Evolutionary conservation across 345 rosid genomes (phyloP).

Genomic region (Nephelium lappaceum): DNA sequence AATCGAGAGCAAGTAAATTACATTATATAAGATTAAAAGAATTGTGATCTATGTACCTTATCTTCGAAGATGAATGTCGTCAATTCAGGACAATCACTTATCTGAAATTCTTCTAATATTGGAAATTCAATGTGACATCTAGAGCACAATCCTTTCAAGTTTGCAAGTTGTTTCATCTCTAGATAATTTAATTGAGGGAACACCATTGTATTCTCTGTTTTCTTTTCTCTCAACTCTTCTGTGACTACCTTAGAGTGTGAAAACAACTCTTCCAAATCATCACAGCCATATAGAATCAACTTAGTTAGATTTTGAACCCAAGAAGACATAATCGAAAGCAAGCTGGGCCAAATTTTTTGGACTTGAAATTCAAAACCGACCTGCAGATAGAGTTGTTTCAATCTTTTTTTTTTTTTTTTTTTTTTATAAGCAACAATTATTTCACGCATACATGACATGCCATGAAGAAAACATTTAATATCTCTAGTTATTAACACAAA

Average conservation of each 20-base stretch:
- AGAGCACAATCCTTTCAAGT: no score
- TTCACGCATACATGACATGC: no score
- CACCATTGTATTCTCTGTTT: neutral
- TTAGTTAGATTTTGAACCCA: neutral
- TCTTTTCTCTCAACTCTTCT: neutral
- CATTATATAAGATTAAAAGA: no score
- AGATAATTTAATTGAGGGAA: no score
- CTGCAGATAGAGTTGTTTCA: no score
- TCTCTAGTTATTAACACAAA: no score
- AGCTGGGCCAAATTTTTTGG: slow-evolving; percentile 15
- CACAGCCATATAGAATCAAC: neutral
- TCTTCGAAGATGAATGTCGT: slow-evolving; percentile 1
- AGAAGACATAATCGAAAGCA: neutral
- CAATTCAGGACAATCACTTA: neutral
- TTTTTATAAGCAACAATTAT: no score
- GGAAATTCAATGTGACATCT: neutral
- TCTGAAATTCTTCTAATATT: neutral
- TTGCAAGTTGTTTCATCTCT: no score
- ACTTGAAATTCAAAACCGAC: neutral
- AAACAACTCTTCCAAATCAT: neutral
- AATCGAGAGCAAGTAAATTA: neutral
- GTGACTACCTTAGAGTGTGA: neutral
- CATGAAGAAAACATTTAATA: no score
- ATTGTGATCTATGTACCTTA: neutral
- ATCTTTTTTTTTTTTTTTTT: no score